Percentiles rank a stretch among this genome's conserved stretches.
Conservation (phyloP, 805 yeast genomes). For the Wickerhamiella qilinensis region DNA sequence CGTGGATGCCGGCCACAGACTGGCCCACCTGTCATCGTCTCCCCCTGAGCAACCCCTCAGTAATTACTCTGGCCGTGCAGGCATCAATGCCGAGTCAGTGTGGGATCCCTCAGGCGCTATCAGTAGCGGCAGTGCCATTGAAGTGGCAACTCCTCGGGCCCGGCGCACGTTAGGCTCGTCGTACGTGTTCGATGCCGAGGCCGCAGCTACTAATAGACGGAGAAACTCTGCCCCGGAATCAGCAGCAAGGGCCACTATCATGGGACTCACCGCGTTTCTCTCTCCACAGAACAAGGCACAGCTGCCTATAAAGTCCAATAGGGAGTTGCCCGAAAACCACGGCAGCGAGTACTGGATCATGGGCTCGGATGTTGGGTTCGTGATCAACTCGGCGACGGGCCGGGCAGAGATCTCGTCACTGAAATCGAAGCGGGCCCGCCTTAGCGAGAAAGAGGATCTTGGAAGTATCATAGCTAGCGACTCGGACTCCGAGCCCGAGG, state of each 20-base stretch:
- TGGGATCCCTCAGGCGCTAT: background rate
- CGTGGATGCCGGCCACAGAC: background rate
- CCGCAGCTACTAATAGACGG: too few relatives aligned
- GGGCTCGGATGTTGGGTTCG: constrained; percentile 5
- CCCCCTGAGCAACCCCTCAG: background rate
- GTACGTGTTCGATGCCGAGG: background rate
- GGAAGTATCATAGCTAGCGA: background rate
- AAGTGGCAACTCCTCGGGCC: background rate
- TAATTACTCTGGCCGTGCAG: background rate
- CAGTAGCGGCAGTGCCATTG: too few relatives aligned
- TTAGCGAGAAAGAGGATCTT: background rate
- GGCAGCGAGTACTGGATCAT: constrained; percentile 5
- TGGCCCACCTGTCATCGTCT: background rate
- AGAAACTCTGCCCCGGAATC: too few relatives aligned
- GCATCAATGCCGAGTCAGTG: background rate
- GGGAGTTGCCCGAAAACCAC: background rate
- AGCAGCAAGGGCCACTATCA: too few relatives aligned
- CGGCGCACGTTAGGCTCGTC: background rate
- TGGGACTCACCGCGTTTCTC: background rate
- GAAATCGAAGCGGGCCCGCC: background rate
- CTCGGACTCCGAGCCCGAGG: constrained; percentile 7
- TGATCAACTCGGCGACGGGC: constrained; percentile 2
- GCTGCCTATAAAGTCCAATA: background rate
- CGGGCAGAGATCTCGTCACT: constrained; percentile 3
- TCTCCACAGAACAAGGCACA: background rate